Base-by-base conservation (phyloP, 2,329 filamentous ascomycete species). In the Beauveria scarabaeidicola region DNA sequence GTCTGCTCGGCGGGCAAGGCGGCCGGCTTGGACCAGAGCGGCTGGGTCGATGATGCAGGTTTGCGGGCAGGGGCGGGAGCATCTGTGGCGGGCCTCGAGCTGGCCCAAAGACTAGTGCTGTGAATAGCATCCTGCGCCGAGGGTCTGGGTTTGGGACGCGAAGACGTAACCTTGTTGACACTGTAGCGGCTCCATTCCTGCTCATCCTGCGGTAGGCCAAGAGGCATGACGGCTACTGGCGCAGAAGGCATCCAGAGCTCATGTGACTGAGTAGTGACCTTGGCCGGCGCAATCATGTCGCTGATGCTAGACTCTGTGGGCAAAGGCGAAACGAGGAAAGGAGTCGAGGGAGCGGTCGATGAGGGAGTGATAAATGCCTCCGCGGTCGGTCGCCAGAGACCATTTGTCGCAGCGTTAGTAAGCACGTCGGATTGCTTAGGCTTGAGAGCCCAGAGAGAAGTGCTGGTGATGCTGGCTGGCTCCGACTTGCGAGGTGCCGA, bases 321-420 rank as follows among this genome's bases (percentile, higher is more conserved):
- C 6, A 61, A 43, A n/a, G 61, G 51, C 5, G 65, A 62, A 40
- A 59, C 61, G 46, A 62, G 60, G 15, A 54, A 60, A 5, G 63
- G 63, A 10, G 62, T 59, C 4, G 56, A 62, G 2, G 61, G 61
- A n/a, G 27, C 44, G 48, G 52, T 59, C 17, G 58, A 55, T 4
- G 44, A 36, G 27, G 41, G 58, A 17, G 21, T 59, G 17, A 8
- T 13, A 4, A 38, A 21, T 27, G 13, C 52, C 9, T 48, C 38
- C 21, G 32, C 25, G 21, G 19, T 7, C 11, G 44, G 21, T 44
- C 27, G 29, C 58, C 58, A 60, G 11, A 60, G 52, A n/a, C 58
- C 36, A 1, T 11, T 10, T 10, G 25, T 5, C 2, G 17, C 2
- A 19, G 58, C 1, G 7, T 44, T 21, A n/a, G 25, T 15, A 15